Evolutionary conservation across 345 rosid genomes (phyloP).

Genomic region (Aquilaria sinensis): DNA sequence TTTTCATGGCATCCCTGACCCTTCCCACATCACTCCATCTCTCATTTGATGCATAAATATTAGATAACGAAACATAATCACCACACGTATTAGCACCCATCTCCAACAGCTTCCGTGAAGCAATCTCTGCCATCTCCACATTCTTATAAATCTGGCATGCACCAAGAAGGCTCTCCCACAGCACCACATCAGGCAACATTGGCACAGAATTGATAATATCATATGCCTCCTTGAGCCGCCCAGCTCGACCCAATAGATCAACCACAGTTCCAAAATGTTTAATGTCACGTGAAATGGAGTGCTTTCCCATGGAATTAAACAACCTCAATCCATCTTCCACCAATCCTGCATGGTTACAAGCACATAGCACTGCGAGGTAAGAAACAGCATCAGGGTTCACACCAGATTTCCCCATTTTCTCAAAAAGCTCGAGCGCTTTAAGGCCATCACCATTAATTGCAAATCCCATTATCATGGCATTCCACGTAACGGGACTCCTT

Average conservation of each 20-base stretch:
- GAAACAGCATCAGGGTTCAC: slow-evolving; percentile 60
- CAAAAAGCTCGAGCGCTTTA: slow-evolving; percentile 56
- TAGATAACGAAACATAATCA: slow-evolving; percentile 72
- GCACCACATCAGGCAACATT: slow-evolving; percentile 50
- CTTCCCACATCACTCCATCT: slow-evolving; percentile 81
- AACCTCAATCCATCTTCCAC: slow-evolving; percentile 59
- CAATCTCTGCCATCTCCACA: slow-evolving; percentile 70
- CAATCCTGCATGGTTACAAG: slow-evolving; percentile 81
- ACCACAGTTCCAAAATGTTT: slow-evolving; percentile 82
- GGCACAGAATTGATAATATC: slow-evolving; percentile 59
- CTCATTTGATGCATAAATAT: slow-evolving; percentile 66
- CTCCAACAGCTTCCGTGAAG: slow-evolving; percentile 52
- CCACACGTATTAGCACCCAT: slow-evolving; percentile 74
- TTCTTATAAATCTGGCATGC: slow-evolving; percentile 65
- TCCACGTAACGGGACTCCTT: slow-evolving; percentile 71
- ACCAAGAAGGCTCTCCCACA: slow-evolving; percentile 85
- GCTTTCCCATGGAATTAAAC: slow-evolving; percentile 50
- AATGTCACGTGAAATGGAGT: slow-evolving; percentile 46
- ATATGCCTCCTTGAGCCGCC: slow-evolving; percentile 64
- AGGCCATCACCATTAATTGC: slow-evolving; percentile 74
- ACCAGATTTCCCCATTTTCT: slow-evolving; percentile 36
- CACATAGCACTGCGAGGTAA: slow-evolving; percentile 54
- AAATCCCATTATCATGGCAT: slow-evolving; percentile 83
- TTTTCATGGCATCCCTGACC: slow-evolving; percentile 71
- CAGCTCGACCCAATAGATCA: slow-evolving; percentile 79